Evolutionary conservation across 805 yeast genomes (phyloP), one percentile per base, ranked within the genome.

Genomic region (Lachancea cidri): DNA sequence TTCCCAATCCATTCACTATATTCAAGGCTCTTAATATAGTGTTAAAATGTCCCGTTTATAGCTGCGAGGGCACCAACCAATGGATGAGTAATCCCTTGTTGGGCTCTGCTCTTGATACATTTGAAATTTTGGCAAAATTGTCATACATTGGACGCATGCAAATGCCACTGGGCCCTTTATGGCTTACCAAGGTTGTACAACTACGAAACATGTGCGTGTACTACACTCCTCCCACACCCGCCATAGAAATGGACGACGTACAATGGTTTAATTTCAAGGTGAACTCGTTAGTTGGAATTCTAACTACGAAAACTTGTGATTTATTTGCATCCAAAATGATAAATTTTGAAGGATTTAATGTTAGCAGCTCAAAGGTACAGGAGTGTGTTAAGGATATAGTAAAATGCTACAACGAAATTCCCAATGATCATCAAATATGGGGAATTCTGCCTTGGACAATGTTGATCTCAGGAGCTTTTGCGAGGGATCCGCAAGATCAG

Each of bases 71-170:
- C 31, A 48, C 45, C 4, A 14, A 11, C n/a, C 14, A n/a, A n/a
- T 68, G 71, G 71, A 65, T 67, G 70, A 68, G 67, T 41, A 66
- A 68, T 43, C 73, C 73, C 0, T 62, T 68, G 0, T 43, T 65
- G 7, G 73, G 73, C 1, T 64, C 70, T 5, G 60, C 70, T 1
- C 47, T 56, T 3, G 66, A 58, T 9, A 48, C 67, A 0, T 67
- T 54, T 44, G 70, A 67, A 41, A 35, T 62, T 4, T 57, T 60
- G 7, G 65, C 68, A 3, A 68, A 67, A 42, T 58, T 64, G 1
- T 57, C 65, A 1, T 67, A 63, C 54, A 45, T 68, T 9, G 50
- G 53, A 16, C 29, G 57, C 18, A 46, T 35, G 15, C 36, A 40
- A 16, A 41, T 52, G 41, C 53, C 55, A 3, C 39, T 51, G 15